These are phyloP conservation scores for Warburgia ugandensis DNA, from an alignment of 164 flowering plant species.

Conservation along the genomic window DNA sequence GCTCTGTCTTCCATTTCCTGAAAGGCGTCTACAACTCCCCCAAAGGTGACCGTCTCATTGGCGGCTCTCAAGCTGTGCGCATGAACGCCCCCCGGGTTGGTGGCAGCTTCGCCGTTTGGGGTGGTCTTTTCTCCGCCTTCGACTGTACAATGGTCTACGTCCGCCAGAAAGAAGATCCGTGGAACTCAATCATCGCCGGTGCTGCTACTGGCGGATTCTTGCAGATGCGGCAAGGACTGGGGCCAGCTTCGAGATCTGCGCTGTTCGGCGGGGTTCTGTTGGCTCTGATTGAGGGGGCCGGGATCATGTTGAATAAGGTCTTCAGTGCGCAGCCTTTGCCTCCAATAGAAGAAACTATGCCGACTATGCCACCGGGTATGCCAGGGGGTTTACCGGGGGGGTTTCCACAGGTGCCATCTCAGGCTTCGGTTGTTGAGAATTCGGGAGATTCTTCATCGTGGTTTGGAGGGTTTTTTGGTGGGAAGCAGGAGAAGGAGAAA, in stretches of 20 bases:
- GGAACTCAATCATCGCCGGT: slow-evolving; percentile 89
- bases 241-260: slow-evolving; percentile 60
- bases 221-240: slow-evolving; percentile 66
- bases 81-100: slow-evolving; percentile 88
- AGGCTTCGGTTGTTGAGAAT: slow-evolving; percentile 4
- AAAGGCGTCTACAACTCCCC: slow-evolving; percentile 75
- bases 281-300: slow-evolving; percentile 86
- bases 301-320: slow-evolving; percentile 56
- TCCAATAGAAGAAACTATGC: slow-evolving; percentile 43
- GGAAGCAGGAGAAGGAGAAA: slow-evolving; percentile 36
- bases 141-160: slow-evolving; percentile 79
- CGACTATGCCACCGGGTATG: slow-evolving; percentile 23
- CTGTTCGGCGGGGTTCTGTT: slow-evolving; percentile 60
- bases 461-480: slow-evolving; percentile 67
- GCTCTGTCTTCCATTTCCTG: slow-evolving; percentile 75
- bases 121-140: slow-evolving; percentile 70
- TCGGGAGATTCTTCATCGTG: slow-evolving; percentile 48
- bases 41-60: slow-evolving; percentile 51
- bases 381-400: slow-evolving; percentile 17
- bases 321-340: slow-evolving; percentile 44
- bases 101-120: slow-evolving; percentile 93
- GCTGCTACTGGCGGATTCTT: slow-evolving; percentile 95
- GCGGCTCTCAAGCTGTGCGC: slow-evolving; percentile 67
- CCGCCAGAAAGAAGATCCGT: slow-evolving; percentile 94
- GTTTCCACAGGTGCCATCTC: background rate